Evolutionary conservation across 805 yeast genomes (phyloP), one percentile per base, ranked within the genome.

Genomic region (Saitoella complicata): DNA sequence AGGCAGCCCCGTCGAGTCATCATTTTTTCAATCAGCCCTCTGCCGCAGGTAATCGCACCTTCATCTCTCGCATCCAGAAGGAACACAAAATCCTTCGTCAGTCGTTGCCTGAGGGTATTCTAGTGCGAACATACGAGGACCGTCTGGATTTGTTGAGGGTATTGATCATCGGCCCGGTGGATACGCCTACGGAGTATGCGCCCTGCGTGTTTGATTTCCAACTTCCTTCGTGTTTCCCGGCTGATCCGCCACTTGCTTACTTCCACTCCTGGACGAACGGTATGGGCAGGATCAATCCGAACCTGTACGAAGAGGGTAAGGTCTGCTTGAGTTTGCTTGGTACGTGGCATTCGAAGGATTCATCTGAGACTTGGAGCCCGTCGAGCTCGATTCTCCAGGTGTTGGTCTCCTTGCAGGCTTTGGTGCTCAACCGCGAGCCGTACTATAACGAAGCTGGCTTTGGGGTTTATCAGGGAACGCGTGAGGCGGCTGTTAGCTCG

Each of bases 211-310:
- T 49, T 32, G 52, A 49, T 36, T 12, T 49, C n/a, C 45, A 45
- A 11, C 41, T 49, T 30, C 32, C 46, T 4, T 31, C 45, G 4
- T 8, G 31, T 12, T 49, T 49, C 32, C 52, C 52, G 5, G 32
- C 29, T 9, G 47, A 33, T 5, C 49, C 52, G 32, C 52, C 52
- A 7, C 40, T 34, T 10, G 48, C 51, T 21, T 48, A 38, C 31
- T 49, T 49, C 36, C 49, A 49, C 29, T 49, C 52, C 10, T 49
- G 52, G 52, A 49, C 52, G 10, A 49, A 49, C 34, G 52, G 52
- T n/a, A 46, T 49, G 10, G 52, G 52, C 9, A 41, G 52, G 3
- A 51, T 49, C 7, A 49, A 49, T 32, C 52, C 52, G 7, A 49
- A 49, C 34, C 34, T 49, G 37, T 49, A 49, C 35, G 52, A 49